phyloP scores from a whole-genome alignment of 257 asterid species.

The Solanum chilense region DNA sequence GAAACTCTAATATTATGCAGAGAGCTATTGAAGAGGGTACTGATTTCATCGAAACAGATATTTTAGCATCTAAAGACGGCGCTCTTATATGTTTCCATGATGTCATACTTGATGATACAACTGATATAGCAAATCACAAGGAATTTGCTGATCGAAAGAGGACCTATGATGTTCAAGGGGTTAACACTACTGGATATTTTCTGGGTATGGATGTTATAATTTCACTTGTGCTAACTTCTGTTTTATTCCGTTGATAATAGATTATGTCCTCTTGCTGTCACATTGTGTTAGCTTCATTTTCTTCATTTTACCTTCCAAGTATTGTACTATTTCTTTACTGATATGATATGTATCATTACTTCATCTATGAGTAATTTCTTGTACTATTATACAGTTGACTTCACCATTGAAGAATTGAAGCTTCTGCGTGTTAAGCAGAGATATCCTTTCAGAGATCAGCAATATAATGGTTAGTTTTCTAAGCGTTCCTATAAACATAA shows the following conservation, averaged over 20 bases:
- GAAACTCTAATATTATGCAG: constrained; percentile 33
- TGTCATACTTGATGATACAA: constrained; percentile 54
- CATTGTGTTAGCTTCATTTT: background rate
- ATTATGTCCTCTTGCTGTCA: background rate
- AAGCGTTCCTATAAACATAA: background rate
- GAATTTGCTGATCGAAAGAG: constrained; percentile 54
- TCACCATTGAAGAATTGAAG: constrained; percentile 70
- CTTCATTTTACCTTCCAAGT: background rate
- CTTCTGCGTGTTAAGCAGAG: constrained; percentile 78
- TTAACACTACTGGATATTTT: constrained; percentile 57
- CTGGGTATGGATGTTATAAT: constrained; percentile 29
- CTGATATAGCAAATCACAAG: constrained; percentile 60
- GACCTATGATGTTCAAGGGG: constrained; percentile 75
- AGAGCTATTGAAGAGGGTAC: constrained; percentile 97
- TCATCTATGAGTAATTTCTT: background rate
- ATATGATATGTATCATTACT: background rate
- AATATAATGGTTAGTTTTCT: constrained; percentile 58
- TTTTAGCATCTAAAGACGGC: constrained; percentile 82
- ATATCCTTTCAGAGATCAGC: constrained; percentile 69
- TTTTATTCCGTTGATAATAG: background rate
- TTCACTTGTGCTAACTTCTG: background rate
- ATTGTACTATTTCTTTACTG: background rate
- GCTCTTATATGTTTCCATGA: constrained; percentile 81
- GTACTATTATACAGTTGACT: constrained; percentile 52
- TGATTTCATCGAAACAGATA: constrained; percentile 90